phyloP scores from a whole-genome alignment of 2,329 filamentous ascomycete species.

The Trichoderma polysporum region DNA sequence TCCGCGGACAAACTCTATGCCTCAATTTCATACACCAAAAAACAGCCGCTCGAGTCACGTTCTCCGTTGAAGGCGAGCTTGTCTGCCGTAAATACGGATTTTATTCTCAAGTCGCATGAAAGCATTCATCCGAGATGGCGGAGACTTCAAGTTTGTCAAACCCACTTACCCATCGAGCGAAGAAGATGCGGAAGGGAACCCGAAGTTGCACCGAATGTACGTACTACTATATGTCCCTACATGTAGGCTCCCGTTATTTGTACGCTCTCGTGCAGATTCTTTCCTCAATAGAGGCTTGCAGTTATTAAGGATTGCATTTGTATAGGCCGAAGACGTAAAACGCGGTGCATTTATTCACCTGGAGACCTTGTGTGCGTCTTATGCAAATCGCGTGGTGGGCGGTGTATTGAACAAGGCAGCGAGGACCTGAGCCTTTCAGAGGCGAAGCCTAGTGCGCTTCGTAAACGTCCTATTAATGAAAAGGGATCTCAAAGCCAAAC shows the following conservation, averaged over 20 bases:
- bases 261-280: background rate
- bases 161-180: background rate
- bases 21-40: background rate
- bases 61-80: background rate
- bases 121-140: constrained; percentile 9
- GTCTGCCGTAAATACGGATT: background rate
- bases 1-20: constrained; percentile 22
- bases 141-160: background rate
- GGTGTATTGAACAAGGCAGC: constrained; percentile 23
- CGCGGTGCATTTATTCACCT: constrained; percentile 42
- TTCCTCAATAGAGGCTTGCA: too few relatives aligned
- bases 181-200: constrained; percentile 31
- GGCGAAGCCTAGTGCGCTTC: background rate
- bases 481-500: background rate
- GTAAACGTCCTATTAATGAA: background rate
- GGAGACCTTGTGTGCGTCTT: constrained; percentile 43
- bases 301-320: background rate
- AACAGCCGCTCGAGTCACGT: background rate
- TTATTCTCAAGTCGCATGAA: background rate
- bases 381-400: constrained; percentile 30
- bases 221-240: background rate
- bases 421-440: background rate
- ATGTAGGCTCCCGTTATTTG: background rate
- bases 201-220: constrained; percentile 31
- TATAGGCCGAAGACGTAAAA: constrained; percentile 47